phyloP scores from a whole-genome alignment of 2,329 filamentous ascomycete species.

The Trichoderma sp. region DNA sequence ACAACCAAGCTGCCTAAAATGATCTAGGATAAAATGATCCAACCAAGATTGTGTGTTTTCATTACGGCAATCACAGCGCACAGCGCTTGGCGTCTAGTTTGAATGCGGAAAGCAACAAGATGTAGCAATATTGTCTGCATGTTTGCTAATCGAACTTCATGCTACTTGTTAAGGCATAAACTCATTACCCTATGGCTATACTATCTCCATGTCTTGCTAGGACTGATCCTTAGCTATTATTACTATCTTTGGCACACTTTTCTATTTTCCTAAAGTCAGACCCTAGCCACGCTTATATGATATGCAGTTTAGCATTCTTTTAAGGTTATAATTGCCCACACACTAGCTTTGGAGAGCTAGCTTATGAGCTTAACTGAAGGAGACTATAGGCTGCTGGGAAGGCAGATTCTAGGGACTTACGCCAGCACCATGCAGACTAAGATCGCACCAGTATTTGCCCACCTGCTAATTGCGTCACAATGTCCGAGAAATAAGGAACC shows the following conservation, averaged over 20 bases:
- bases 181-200: no score
- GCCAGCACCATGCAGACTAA: neutral
- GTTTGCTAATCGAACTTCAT: neutral
- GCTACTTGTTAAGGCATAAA: no score
- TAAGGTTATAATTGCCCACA: neutral
- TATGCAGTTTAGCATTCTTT: neutral
- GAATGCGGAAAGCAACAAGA: neutral
- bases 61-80: neutral
- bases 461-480: conserved; percentile 7
- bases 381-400: neutral
- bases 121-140: neutral
- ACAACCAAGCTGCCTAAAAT: conserved; percentile 4
- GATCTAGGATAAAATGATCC: neutral
- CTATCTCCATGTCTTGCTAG: neutral
- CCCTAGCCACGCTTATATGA: no score
- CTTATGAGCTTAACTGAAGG: neutral
- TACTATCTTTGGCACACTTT: no score
- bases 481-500: conserved; percentile 3
- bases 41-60: neutral
- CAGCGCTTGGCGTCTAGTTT: conserved; percentile 10
- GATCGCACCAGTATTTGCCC: neutral
- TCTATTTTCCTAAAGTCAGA: neutral
- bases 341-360: neutral
- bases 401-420: neutral
- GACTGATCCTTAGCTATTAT: no score